These are phyloP conservation scores for Melastoma malabathricum DNA, from an alignment of 345 rosid genomes.

Conservation along the genomic window DNA sequence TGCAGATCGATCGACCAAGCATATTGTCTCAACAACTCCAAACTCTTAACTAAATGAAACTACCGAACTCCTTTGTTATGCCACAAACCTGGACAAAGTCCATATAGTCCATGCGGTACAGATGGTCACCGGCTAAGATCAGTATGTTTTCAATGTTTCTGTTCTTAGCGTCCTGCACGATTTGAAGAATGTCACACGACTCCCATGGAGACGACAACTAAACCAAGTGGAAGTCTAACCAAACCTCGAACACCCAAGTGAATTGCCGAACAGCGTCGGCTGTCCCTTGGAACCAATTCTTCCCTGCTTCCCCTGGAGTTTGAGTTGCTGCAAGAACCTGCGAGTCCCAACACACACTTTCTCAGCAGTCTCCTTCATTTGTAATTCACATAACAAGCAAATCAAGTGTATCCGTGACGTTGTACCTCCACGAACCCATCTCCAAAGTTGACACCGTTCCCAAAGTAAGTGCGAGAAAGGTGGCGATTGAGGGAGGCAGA, in stretches of 20 bases:
- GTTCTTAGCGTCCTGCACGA: conserved; percentile 70
- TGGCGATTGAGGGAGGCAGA: conserved; percentile 94
- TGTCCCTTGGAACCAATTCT: conserved; percentile 94
- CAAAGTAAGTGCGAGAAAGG: conserved; percentile 75
- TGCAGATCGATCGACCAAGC: conserved; percentile 19
- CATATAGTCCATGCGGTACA: conserved; percentile 83
- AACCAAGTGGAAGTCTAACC: background rate
- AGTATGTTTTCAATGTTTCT: conserved; percentile 59
- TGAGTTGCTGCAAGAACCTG: conserved; percentile 98
- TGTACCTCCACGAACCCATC: conserved; percentile 95
- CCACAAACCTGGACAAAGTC: conserved; percentile 60
- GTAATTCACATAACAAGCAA: background rate
- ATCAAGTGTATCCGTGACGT: background rate
- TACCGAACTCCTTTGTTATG: background rate
- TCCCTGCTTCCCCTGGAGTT: conserved; percentile 87
- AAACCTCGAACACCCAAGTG: conserved; percentile 89
- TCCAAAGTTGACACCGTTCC: conserved; percentile 86
- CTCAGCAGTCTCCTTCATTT: background rate
- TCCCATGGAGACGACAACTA: background rate
- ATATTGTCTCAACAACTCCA: too few relatives aligned
- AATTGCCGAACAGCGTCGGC: conserved; percentile 99
- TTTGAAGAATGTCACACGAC: background rate
- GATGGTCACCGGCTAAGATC: conserved; percentile 86
- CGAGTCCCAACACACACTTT: conserved; percentile 1
- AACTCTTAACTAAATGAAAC: too few relatives aligned